phyloP scores from a whole-genome alignment of 331 rosid species.

The Rosa hybrid region DNA sequence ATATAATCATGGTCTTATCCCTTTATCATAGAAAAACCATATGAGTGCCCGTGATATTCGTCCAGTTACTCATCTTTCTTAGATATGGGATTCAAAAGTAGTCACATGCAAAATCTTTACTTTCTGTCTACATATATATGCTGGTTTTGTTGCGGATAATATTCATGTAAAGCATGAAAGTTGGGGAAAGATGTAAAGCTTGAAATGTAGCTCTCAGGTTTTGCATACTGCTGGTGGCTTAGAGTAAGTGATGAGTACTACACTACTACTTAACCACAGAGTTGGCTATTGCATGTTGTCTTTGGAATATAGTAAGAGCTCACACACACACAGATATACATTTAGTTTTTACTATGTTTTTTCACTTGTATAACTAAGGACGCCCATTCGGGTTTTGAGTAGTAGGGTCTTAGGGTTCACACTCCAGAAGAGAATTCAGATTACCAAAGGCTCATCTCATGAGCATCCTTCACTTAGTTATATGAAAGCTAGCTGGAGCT shows the following conservation, averaged over 20 bases:
- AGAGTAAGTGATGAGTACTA: not conserved
- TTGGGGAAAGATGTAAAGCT: not conserved
- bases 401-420: not conserved
- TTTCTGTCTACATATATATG: not conserved
- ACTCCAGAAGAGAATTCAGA: not conserved
- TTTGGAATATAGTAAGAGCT: not conserved
- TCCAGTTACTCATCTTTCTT: not conserved
- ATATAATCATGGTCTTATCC: not conserved
- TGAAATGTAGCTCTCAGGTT: constrained; percentile 5
- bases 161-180: not conserved
- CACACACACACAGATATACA: too few relatives aligned
- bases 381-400: not conserved
- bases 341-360: not conserved
- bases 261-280: not conserved
- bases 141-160: constrained; percentile 11
- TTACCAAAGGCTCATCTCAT: not conserved
- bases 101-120: constrained; percentile 1
- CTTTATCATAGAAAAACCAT: not conserved
- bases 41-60: constrained; percentile 1
- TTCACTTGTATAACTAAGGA: not conserved
- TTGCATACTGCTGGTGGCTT: not conserved
- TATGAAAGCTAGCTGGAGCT: not conserved
- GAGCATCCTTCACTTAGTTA: not conserved
- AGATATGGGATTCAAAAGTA: not conserved
- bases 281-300: not conserved